Evolutionary conservation across 768 basidiomycete species (phyloP), one percentile per base, ranked within the genome.

Genomic region (Inosperma sp.): DNA sequence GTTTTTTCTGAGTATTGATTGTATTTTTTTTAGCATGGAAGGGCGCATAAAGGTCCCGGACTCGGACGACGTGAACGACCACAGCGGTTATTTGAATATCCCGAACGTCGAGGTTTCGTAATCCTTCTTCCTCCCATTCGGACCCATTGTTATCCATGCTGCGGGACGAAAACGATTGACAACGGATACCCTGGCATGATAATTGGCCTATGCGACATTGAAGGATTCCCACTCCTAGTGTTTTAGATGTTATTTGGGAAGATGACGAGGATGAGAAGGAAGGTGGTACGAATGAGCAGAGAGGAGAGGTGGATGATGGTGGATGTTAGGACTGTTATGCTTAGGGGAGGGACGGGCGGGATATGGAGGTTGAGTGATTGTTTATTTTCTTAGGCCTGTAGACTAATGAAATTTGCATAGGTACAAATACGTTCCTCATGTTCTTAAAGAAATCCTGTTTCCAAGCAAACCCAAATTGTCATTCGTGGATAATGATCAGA

Each of bases 51-150:
- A 34, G 72, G 72, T 2, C 68, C 71, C n/a, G 78, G 78, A n/a
- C 68, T 81, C 7, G 77, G 81, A 31, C 62, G 74, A 3, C 78
- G 80, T 7, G 88, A 83, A 51, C 82, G 86, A 29, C 61, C 77
- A 5, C 86, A 88, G 62, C 75, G 87, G 2, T 67, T 89, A 14
- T 65, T 72, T 5, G 87, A 89, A 62, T 88, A 87, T 53, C 73
- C 76, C 0, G 77, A 81, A 48, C 78, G 85, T 13, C 74, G 86
- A 2, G 67, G 68, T 13, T 54, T 60, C n/a, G 73, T 79, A 17
- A 64, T 84, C n/a, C 71, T 67, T 4, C 41, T 61, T 2, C 40
- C 58, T 26, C 40, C 59, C 13, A 36, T 61, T 10, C 51, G 70
- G 1, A 55, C 62, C n/a, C n/a, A n/a, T n/a, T n/a, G n/a, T n/a